A percentile compares a stretch with the other conserved stretches of the same genome.
These are phyloP conservation scores for Ustulina deusta DNA, from an alignment of 2,329 filamentous ascomycete genomes.

Conservation along the genomic window DNA sequence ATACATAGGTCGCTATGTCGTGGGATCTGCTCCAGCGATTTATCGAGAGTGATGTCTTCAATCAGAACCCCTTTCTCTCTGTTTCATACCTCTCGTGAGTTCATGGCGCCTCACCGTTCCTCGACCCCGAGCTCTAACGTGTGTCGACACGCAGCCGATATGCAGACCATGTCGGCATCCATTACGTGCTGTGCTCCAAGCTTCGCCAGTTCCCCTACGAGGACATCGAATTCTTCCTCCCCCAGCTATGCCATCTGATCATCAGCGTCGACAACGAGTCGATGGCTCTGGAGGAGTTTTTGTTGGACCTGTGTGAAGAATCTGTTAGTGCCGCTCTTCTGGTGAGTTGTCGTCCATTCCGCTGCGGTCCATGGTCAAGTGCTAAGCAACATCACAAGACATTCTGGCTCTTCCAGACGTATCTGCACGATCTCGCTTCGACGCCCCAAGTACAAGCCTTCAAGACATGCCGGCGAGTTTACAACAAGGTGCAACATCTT, in stretches of 20 bases:
- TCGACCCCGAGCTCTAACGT: slow-evolving; percentile 25
- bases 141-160: slow-evolving; percentile 72
- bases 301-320: slow-evolving; percentile 87
- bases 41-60: slow-evolving; percentile 94
- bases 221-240: slow-evolving; percentile 93
- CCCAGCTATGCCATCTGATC: slow-evolving; percentile 87
- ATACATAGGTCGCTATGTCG: slow-evolving; percentile 67
- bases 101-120: slow-evolving; percentile 19
- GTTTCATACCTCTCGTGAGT: slow-evolving; percentile 89
- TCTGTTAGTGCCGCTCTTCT: slow-evolving; percentile 86
- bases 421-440: slow-evolving; percentile 81
- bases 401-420: slow-evolving; percentile 91
- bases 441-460: slow-evolving; percentile 82
- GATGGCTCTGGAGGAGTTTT: slow-evolving; percentile 89
- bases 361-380: slow-evolving; percentile 38
- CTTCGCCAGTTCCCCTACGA: slow-evolving; percentile 89
- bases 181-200: slow-evolving; percentile 90
- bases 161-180: slow-evolving; percentile 89
- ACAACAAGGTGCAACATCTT: slow-evolving; percentile 90
- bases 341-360: slow-evolving; percentile 63
- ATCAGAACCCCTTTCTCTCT: slow-evolving; percentile 87
- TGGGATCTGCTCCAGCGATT: slow-evolving; percentile 92
- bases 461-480: slow-evolving; percentile 84
- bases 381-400: slow-evolving; percentile 66
- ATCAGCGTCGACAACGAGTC: slow-evolving; percentile 92